Evolutionary conservation across 2,329 filamentous ascomycete species (phyloP).

Genomic region (Fusarium concolor): DNA sequence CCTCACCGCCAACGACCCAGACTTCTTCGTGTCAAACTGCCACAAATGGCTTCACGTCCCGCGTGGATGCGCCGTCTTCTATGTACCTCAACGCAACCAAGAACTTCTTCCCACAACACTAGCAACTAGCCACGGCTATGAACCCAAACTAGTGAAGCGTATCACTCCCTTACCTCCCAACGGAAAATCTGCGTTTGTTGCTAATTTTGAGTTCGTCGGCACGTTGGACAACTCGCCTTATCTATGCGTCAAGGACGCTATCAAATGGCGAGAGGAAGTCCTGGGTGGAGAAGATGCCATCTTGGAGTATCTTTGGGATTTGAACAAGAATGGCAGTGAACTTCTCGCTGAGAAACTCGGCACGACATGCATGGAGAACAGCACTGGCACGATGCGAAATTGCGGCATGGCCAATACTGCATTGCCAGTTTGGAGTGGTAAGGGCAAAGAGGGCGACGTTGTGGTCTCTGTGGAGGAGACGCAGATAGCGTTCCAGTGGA

Average conservation of each 20-base stretch:
- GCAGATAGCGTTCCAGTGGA: constrained; percentile 65
- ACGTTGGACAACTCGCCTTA: constrained; percentile 80
- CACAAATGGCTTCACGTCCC: constrained; percentile 93
- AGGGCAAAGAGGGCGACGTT: constrained; percentile 46
- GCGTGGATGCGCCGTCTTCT: constrained; percentile 82
- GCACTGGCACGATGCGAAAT: constrained; percentile 67
- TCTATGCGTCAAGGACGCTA: constrained; percentile 75
- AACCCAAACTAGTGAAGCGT: constrained; percentile 55
- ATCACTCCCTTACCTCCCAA: constrained; percentile 57
- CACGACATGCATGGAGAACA: constrained; percentile 79
- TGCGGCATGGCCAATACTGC: constrained; percentile 80
- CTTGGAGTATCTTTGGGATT: constrained; percentile 67
- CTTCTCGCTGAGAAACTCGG: constrained; percentile 71
- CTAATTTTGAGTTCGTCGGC: constrained; percentile 80
- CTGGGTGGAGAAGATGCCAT: constrained; percentile 82
- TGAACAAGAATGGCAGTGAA: constrained; percentile 74
- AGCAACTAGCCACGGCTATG: constrained; percentile 84
- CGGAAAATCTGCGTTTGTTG: constrained; percentile 70
- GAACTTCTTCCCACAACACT: constrained; percentile 77
- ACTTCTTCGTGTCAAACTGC: constrained; percentile 89
- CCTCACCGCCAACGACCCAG: constrained; percentile 73
- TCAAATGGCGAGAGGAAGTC: constrained; percentile 75
- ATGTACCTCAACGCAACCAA: constrained; percentile 83
- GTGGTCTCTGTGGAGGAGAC: constrained; percentile 50
- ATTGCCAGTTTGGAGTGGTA: constrained; percentile 68